Evolutionary conservation across 176 grass and related monocot species (phyloP), one percentile per base, ranked within the genome.

Genomic region (Zizania latifolia): DNA sequence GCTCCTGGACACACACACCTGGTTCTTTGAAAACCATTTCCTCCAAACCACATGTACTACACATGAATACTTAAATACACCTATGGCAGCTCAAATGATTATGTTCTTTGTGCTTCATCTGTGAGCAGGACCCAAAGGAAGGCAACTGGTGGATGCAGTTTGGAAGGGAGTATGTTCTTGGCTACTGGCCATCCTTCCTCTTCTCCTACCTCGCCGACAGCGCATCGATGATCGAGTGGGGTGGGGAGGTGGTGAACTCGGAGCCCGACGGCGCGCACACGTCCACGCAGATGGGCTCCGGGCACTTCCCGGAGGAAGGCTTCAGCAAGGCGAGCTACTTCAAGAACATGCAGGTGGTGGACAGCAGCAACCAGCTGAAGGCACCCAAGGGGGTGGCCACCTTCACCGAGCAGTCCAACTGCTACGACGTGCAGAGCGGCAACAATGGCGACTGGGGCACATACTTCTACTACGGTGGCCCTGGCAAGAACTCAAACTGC

Each of bases 71-170:
- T 22, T 22, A 53, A 53, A 53, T n/a, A 9, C n/a, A 2, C 2
- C n/a, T 22, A n/a, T 53, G 48, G 19, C 48, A 53, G 8, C 48
- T 53, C 48, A 21, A 54, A 68, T 10, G 53, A 61, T 85, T 38
- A 8, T 80, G 62, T 38, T 75, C 7, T 54, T 9, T 21, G 35
- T 32, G 24, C 5, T 38, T 61, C 10, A 44, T 43, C 1, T 34
- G 7, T 82, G 83, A 75, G 31, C 67, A 97, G 93, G 93, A 97
- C 69, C 93, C 82, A 16, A 97, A 90, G 60, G 76, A 90, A 53
- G 93, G 93, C 4, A 88, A 97, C 78, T 92, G 93, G 93, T 97
- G 93, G 93, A 88, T 97, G 90, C 84, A 97, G 59, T 97, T 90
- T 41, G 89, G 87, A 68, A 92, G 55, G 54, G 75, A 84, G 36